These are phyloP conservation scores for Tylopilus sp. DNA, from an alignment of 768 basidiomycete genomes.

Conservation along the genomic window DNA sequence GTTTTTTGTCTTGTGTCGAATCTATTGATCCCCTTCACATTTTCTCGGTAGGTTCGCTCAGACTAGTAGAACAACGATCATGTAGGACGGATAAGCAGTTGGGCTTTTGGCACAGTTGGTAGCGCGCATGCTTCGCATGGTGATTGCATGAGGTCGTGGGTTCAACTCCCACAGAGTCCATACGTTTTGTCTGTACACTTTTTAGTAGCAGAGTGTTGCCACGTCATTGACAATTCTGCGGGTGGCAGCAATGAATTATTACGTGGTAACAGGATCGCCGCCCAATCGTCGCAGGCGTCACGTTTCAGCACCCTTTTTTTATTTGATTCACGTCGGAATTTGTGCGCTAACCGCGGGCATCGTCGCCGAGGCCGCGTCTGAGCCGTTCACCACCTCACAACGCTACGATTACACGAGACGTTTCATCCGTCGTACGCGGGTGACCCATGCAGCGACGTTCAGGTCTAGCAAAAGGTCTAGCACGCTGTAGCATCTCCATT, in stretches of 20 bases:
- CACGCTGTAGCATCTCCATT: slow-evolving; percentile 49
- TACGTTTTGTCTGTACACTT: background rate
- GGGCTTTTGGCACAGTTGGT: slow-evolving; percentile 39
- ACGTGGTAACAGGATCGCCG: too few relatives aligned
- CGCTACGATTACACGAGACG: background rate
- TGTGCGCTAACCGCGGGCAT: too few relatives aligned
- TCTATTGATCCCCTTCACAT: background rate
- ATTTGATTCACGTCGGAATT: background rate
- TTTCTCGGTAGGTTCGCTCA: too few relatives aligned
- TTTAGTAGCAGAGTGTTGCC: background rate
- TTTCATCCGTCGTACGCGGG: background rate
- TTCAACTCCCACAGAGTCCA: slow-evolving; percentile 46
- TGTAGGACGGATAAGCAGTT: too few relatives aligned
- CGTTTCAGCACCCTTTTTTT: background rate
- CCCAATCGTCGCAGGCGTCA: background rate
- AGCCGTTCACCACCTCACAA: slow-evolving; percentile 3
- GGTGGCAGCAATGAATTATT: background rate
- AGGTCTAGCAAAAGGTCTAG: slow-evolving; percentile 44
- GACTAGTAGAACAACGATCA: too few relatives aligned
- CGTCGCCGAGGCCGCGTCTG: background rate
- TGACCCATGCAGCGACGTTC: slow-evolving; percentile 62
- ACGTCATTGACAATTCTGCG: background rate
- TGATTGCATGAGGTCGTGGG: slow-evolving; percentile 54
- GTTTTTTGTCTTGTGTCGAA: background rate
- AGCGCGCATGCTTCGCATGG: slow-evolving; percentile 58